phyloP scores from a whole-genome alignment of 2,329 filamentous ascomycete species.

The Nothomitra cinnamomea region DNA sequence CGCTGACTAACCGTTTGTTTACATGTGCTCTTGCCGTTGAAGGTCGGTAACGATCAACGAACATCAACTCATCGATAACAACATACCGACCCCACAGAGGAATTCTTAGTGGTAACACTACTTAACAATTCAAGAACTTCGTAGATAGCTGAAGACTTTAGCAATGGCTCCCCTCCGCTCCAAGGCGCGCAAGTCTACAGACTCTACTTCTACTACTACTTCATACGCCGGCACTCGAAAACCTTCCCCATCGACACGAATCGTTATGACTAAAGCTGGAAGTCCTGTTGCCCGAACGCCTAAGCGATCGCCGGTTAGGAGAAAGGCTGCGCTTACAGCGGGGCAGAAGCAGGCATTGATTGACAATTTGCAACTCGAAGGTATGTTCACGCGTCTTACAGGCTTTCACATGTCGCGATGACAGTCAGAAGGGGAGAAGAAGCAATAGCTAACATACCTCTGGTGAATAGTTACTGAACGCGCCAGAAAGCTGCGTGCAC shows the following conservation, averaged over 20 bases:
- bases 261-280: conserved; percentile 17
- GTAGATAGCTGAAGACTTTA: no score
- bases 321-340: conserved; percentile 37
- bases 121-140: not conserved
- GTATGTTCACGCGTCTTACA: conserved; percentile 32
- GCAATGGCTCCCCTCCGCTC: not conserved
- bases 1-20: conserved; percentile 2
- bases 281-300: conserved; percentile 38
- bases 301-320: conserved; percentile 33
- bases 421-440: not conserved
- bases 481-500: conserved; percentile 70
- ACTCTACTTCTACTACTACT: not conserved
- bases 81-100: no score
- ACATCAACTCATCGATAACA: not conserved
- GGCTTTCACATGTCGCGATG: not conserved
- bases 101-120: not conserved
- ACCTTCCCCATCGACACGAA: conserved; percentile 19
- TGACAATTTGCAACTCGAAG: conserved; percentile 77
- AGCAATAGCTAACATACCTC: conserved; percentile 13
- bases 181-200: not conserved
- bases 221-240: not conserved
- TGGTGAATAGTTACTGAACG: conserved; percentile 56
- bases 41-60: not conserved
- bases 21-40: not conserved
- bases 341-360: conserved; percentile 74